Base-by-base conservation (phyloP, 306 rosid species). In the Oxytropis ochrocephala region DNA sequence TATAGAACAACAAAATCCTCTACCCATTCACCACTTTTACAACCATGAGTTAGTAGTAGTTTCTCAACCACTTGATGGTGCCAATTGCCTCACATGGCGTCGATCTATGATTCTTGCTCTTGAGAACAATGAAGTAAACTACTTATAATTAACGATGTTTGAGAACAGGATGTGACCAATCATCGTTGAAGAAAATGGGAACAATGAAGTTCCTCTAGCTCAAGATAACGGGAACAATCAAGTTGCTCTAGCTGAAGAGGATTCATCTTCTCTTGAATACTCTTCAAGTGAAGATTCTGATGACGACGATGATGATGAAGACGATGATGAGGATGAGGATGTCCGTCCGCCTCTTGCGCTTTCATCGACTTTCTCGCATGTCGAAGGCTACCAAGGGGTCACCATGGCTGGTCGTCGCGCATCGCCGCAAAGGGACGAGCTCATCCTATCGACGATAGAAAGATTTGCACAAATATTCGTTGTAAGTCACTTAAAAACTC, bases 401-500 rank as follows among this genome's bases (percentile, higher is more conserved):
- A 16, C 12, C 24, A 0, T 4, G 8, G 38, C 7, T 3, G 24
- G 62, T 3, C 69, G 29, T 0, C 73, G 52, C 13, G 1, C 1
- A n/a, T n/a, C 48, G 43, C 3, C 8, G 48, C 1, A n/a, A n/a
- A n/a, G n/a, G 24, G 7, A 59, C 52, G 5, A 1, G 18, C 9
- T 7, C 16, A 7, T 52, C 8, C 0, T 1, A 14, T 4, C 9
- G 70, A 57, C 13, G 13, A 11, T 0, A 2, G 0, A 7, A 48
- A 24, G 16, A 6, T 41, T 4, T 80, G 80, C 56, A 70, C 80
- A 11, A 75, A 80, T 58, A 33, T 6, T 19, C 7, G 4, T 3
- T 80, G 84, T 8, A 19, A 24, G 17, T 64, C 84, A 16, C 75
- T n/a, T 6, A 51, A 57, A 0, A 16, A 70, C 84, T 42, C 72